Evolutionary conservation across 2,329 filamentous ascomycete genomes (phyloP), one percentile per base, ranked within the genome.

Genomic region (Aspergillus tanneri): DNA sequence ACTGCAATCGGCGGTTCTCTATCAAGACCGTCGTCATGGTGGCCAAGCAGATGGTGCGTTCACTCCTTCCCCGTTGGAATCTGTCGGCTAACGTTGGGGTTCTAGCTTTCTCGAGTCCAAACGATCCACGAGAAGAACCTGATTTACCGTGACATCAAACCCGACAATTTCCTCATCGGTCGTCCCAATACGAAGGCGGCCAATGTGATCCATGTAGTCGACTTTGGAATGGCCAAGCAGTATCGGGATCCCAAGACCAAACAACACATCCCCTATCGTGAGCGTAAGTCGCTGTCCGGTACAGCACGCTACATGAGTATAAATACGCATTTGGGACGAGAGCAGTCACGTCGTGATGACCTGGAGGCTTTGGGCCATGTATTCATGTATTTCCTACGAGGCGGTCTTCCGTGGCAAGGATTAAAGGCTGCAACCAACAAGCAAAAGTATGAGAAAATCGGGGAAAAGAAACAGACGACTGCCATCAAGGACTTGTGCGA

Each of bases 381-480:
- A 41, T 86, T 86, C 68, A 83, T 86, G 79, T 86, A 86, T 70
- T 85, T 86, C 70, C 71, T 86, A 39, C 72, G 82, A 51, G 83
- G 83, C 35, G 83, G 83, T 47, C 75, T 86, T 43, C 83, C 83
- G 46, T 86, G 83, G 83, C 83, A 86, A 67, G 83, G 83, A 46
- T 70, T 85, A 49, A 85, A 85, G 70, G 83, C 83, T 61, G 83
- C 83, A 12, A 86, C 83, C 47, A 86, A 86, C 73, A 86, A 99
- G 83, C 93, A 99, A 70, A 99, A 99, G 77, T 99, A 99, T 70
- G 93, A 99, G 76, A 97, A 97, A 81, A 99, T 99, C 72, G 93
- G 93, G 37, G 92, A 99, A 79, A 97, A 99, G 86, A 99, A 99
- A 79, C 93, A 97, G 77, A 96, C 92, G 0, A 97, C 93, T 18